Evolutionary conservation across 2,329 filamentous ascomycete genomes (phyloP).

Genomic region (Arthrobotrys musiformis): DNA sequence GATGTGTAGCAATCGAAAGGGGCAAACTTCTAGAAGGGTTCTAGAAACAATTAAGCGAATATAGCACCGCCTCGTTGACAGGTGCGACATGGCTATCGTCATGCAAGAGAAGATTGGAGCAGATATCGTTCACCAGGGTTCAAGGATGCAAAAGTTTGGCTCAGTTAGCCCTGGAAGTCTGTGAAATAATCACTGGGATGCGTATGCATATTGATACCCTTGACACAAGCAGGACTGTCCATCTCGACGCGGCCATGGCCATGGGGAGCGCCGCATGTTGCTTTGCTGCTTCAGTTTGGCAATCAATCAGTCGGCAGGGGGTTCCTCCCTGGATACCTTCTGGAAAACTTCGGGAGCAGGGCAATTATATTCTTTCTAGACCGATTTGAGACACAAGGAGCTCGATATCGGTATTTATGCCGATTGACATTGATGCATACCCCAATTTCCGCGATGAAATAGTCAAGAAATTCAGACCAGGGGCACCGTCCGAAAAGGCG

Average conservation of each 20-base stretch:
- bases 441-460: neutral
- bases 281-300: neutral
- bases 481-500: neutral
- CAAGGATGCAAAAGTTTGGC: neutral
- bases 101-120: neutral
- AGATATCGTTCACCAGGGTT: neutral
- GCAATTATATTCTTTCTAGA: conserved; percentile 11
- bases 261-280: neutral
- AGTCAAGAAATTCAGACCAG: neutral
- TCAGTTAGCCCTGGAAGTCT: neutral
- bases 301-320: neutral
- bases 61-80: neutral
- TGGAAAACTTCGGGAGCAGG: conserved; percentile 5
- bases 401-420: conserved; percentile 18
- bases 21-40: conserved; percentile 7
- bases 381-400: conserved; percentile 12
- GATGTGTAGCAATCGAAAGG: neutral
- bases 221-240: neutral
- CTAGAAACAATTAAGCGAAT: neutral
- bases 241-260: neutral
- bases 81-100: neutral
- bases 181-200: neutral
- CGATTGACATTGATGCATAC: neutral
- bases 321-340: conserved; percentile 10
- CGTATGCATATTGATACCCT: neutral